These are phyloP conservation scores for Paecilomyces sp. DNA, from an alignment of 2,329 filamentous ascomycete species.

Conservation along the genomic window DNA sequence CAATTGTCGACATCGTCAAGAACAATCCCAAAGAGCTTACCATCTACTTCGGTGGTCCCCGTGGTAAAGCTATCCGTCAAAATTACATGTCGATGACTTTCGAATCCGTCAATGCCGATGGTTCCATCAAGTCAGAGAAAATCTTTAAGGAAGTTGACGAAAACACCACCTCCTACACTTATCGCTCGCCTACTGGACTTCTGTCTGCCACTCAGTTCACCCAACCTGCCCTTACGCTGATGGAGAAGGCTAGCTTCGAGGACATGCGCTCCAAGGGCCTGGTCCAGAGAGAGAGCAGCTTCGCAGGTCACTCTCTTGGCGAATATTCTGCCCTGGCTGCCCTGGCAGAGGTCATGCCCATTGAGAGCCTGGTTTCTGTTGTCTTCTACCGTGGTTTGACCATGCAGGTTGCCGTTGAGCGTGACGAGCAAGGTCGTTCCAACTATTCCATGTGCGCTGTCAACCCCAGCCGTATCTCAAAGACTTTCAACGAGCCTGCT, in stretches of 20 bases:
- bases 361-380: constrained; percentile 94
- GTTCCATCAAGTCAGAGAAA: constrained; percentile 92
- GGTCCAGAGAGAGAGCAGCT: constrained; percentile 91
- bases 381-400: constrained; percentile 98
- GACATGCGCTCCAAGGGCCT: constrained; percentile 98
- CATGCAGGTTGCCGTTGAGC: constrained; percentile 98
- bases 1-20: constrained; percentile 97
- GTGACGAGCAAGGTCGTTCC: constrained; percentile 82
- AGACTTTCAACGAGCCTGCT: constrained; percentile 97
- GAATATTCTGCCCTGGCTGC: constrained; percentile 97
- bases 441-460: constrained; percentile 99
- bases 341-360: constrained; percentile 98
- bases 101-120: constrained; percentile 90
- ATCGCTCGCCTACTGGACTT: constrained; percentile 87
- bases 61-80: constrained; percentile 92
- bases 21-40: constrained; percentile 99
- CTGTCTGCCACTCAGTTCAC: constrained; percentile 98
- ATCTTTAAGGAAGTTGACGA: constrained; percentile 99
- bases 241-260: constrained; percentile 99
- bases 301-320: constrained; percentile 94
- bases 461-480: constrained; percentile 95
- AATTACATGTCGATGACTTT: constrained; percentile 99
- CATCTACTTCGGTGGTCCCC: constrained; percentile 93
- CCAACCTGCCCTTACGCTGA: constrained; percentile 90
- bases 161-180: constrained; percentile 90